Evolutionary conservation across 192 early-diverging fungal species (phyloP).

Genomic region (Entomortierella parvispora): DNA sequence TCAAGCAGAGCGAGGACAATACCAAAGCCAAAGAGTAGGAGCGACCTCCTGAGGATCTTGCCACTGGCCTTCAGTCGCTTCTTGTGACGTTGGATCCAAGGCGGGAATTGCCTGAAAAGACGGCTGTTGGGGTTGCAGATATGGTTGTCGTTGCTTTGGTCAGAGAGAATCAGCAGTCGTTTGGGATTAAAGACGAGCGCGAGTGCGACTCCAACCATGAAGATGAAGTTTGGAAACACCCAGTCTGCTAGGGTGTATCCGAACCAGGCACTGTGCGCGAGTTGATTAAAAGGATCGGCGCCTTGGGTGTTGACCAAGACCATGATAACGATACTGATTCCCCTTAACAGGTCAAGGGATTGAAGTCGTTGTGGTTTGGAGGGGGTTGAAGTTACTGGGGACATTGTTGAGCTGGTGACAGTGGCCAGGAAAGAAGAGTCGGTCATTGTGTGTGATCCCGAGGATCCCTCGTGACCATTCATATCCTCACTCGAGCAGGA

Average conservation of each 20-base stretch:
- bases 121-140: too few species aligned
- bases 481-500: too few species aligned
- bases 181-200: slow-evolving; percentile 28
- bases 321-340: slow-evolving; percentile 60
- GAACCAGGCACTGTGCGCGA: slow-evolving; percentile 57
- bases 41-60: slow-evolving; percentile 37
- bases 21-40: slow-evolving; percentile 50
- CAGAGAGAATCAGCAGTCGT: slow-evolving; percentile 4
- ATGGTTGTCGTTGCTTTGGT: too few species aligned
- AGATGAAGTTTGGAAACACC: slow-evolving; percentile 67
- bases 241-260: slow-evolving; percentile 57
- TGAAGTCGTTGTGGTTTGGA: slow-evolving; percentile 22
- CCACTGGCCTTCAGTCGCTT: background rate
- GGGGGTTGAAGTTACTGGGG: background rate
- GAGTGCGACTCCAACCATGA: slow-evolving; percentile 60
- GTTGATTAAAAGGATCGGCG: slow-evolving; percentile 31
- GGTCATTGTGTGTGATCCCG: too few species aligned
- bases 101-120: too few species aligned
- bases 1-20: slow-evolving; percentile 32
- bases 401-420: background rate
- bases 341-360: slow-evolving; percentile 58
- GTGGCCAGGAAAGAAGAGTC: too few species aligned
- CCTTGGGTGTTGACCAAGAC: slow-evolving; percentile 64
- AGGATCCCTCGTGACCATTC: too few species aligned
- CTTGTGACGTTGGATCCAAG: slow-evolving; percentile 4